Conservation (phyloP, 495 filamentous ascomycete species). For the Podospora fimiseda region DNA sequence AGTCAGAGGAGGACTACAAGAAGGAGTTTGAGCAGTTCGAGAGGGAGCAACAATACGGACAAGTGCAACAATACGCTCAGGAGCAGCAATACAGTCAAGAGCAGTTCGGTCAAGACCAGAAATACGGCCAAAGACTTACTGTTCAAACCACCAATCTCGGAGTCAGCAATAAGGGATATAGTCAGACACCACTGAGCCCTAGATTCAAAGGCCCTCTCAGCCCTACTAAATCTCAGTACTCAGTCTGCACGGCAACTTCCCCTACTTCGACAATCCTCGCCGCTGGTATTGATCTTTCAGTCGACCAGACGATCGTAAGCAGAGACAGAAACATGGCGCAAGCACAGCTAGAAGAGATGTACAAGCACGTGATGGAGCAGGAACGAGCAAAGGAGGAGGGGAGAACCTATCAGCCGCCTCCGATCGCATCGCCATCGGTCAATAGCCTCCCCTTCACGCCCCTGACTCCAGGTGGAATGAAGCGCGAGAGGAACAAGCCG, state of each 20-base stretch:
- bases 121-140: slow-evolving; percentile 3
- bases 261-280: slow-evolving; percentile 40
- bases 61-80: no score
- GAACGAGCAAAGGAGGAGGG: slow-evolving; percentile 57
- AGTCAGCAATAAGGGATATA: slow-evolving; percentile 39
- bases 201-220: slow-evolving; percentile 33
- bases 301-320: slow-evolving; percentile 70
- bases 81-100: slow-evolving; percentile 2
- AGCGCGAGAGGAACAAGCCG: slow-evolving; percentile 40
- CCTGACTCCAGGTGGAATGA: slow-evolving; percentile 13
- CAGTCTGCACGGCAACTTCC: slow-evolving; percentile 43
- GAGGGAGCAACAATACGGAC: not conserved
- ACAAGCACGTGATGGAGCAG: slow-evolving; percentile 85
- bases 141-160: slow-evolving; percentile 19
- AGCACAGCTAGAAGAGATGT: slow-evolving; percentile 79
- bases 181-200: slow-evolving; percentile 17
- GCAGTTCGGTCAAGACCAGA: slow-evolving; percentile 3
- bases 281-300: slow-evolving; percentile 36
- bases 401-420: slow-evolving; percentile 34
- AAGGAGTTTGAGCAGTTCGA: slow-evolving; percentile 12
- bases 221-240: slow-evolving; percentile 43
- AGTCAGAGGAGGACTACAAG: slow-evolving; percentile 31
- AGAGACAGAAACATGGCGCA: slow-evolving; percentile 66
- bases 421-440: slow-evolving; percentile 25
- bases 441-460: slow-evolving; percentile 22